These are phyloP conservation scores for Phylloporus rhodoxanthus DNA, from an alignment of 768 basidiomycete species.

Conservation along the genomic window DNA sequence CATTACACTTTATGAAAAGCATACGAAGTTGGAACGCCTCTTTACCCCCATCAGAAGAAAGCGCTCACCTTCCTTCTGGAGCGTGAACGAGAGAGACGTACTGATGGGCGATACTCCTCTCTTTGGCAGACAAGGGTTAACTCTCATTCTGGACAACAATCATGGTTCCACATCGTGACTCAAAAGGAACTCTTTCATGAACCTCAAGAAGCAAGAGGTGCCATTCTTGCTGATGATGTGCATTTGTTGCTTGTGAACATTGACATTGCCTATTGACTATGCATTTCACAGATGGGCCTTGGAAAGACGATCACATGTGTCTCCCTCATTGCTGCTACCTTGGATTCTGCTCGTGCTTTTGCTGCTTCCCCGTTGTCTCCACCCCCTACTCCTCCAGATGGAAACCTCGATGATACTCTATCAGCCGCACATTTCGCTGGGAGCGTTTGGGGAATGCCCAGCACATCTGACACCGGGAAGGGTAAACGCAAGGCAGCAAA, in stretches of 20 bases:
- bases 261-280: slow-evolving; percentile 10
- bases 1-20: slow-evolving; percentile 35
- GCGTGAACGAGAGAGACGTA: slow-evolving; percentile 63
- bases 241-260: slow-evolving; percentile 28
- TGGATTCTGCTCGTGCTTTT: slow-evolving; percentile 63
- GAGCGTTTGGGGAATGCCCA: slow-evolving; percentile 83
- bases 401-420: slow-evolving; percentile 30
- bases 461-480: slow-evolving; percentile 38
- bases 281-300: slow-evolving; percentile 76
- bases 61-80: slow-evolving; percentile 93
- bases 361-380: slow-evolving; percentile 48
- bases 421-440: slow-evolving; percentile 62
- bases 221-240: slow-evolving; percentile 96
- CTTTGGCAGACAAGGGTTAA: slow-evolving; percentile 62
- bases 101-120: slow-evolving; percentile 60
- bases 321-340: slow-evolving; percentile 84
- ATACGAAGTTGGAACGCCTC: slow-evolving; percentile 68
- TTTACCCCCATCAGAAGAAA: slow-evolving; percentile 98
- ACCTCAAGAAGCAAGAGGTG: slow-evolving; percentile 73
- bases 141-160: slow-evolving; percentile 38
- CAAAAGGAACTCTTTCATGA: slow-evolving; percentile 63
- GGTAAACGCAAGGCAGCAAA: slow-evolving; percentile 62
- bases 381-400: slow-evolving; percentile 39
- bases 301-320: slow-evolving; percentile 97
- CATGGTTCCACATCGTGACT: slow-evolving; percentile 84